Percentiles rank a stretch among this genome's conserved stretches.
These are phyloP conservation scores for Yamadazyma insecticola DNA, from an alignment of 805 yeast species.

Conservation along the genomic window DNA sequence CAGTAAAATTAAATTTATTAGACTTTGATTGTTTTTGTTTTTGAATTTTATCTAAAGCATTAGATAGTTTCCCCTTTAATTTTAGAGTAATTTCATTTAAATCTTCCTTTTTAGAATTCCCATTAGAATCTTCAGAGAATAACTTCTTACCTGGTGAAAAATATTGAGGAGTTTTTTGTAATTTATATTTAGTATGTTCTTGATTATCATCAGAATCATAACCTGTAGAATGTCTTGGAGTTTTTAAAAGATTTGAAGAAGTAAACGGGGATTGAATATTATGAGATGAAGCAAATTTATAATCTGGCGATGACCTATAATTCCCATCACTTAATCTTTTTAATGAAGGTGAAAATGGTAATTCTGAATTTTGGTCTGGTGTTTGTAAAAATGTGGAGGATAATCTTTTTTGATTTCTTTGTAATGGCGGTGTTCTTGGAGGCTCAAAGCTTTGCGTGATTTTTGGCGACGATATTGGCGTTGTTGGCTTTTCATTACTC, in stretches of 20 bases:
- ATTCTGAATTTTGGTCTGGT: slow-evolving; percentile 29
- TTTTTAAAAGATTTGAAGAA: slow-evolving; percentile 27
- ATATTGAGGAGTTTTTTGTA: slow-evolving; percentile 36
- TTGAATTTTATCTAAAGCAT: slow-evolving; percentile 38
- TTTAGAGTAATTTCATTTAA: slow-evolving; percentile 35
- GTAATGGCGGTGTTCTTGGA: slow-evolving; percentile 26
- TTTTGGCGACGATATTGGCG: slow-evolving; percentile 34
- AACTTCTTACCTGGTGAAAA: slow-evolving; percentile 36
- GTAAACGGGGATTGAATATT: slow-evolving; percentile 30
- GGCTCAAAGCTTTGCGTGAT: slow-evolving; percentile 13
- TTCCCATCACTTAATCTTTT: slow-evolving; percentile 20
- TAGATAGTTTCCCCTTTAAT: slow-evolving; percentile 31
- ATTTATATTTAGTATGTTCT: slow-evolving; percentile 15
- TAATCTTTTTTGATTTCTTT: slow-evolving; percentile 17
- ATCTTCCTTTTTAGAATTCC: slow-evolving; percentile 23
- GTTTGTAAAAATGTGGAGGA: slow-evolving; percentile 31
- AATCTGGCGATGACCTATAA: slow-evolving; percentile 34
- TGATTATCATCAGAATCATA: slow-evolving; percentile 25
- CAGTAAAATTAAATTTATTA: slow-evolving; percentile 27
- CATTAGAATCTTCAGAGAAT: slow-evolving; percentile 28
- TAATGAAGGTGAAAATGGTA: slow-evolving; percentile 37
- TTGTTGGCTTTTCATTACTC: slow-evolving; percentile 10
- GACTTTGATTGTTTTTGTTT: slow-evolving; percentile 14
- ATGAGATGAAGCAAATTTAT: slow-evolving; percentile 21
- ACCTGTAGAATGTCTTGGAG: slow-evolving; percentile 31